Conservation (phyloP, 2,329 filamentous ascomycete species). For the Claviceps arundinis region DNA sequence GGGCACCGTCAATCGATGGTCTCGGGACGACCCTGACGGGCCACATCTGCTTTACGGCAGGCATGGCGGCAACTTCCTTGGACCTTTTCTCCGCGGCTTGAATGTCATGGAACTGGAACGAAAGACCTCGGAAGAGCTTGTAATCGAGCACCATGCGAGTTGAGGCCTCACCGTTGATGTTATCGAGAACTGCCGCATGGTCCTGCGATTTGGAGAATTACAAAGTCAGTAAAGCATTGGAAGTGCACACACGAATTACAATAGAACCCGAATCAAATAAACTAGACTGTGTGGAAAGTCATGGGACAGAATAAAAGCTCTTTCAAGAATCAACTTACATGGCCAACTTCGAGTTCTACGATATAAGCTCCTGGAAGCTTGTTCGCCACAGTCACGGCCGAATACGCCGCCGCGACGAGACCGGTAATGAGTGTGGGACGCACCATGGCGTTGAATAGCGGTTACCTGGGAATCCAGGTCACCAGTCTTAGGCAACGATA, state of each 20-base stretch:
- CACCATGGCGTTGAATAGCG: conserved; percentile 3
- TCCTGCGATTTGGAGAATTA: not conserved
- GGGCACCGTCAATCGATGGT: conserved; percentile 31
- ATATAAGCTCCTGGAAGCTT: conserved; percentile 36
- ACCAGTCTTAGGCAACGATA: not conserved
- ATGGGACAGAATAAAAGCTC: not conserved
- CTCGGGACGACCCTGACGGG: conserved; percentile 28
- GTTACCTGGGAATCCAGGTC: not conserved
- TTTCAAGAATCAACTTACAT: conserved; percentile 20
- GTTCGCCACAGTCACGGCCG: not conserved
- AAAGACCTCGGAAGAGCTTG: conserved; percentile 40
- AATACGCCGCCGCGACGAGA: conserved; percentile 11
- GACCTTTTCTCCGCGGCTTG: conserved; percentile 30
- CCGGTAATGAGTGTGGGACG: conserved; percentile 6
- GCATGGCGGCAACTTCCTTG: conserved; percentile 24
- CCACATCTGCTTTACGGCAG: conserved; percentile 36
- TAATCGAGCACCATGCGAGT: conserved; percentile 35
- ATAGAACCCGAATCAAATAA: not conserved
- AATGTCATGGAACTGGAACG: conserved; percentile 36
- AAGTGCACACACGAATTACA: too few relatives aligned
- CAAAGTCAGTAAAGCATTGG: too few relatives aligned
- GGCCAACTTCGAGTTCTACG: conserved; percentile 37
- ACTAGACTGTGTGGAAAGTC: not conserved
- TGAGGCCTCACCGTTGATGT: conserved; percentile 15
- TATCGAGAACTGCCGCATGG: not conserved